A percentile compares a stretch with the other conserved stretches of the same genome.
Evolutionary conservation across 352 stramenopile species (phyloP).

Genomic region (Globisporangium echinulatum): DNA sequence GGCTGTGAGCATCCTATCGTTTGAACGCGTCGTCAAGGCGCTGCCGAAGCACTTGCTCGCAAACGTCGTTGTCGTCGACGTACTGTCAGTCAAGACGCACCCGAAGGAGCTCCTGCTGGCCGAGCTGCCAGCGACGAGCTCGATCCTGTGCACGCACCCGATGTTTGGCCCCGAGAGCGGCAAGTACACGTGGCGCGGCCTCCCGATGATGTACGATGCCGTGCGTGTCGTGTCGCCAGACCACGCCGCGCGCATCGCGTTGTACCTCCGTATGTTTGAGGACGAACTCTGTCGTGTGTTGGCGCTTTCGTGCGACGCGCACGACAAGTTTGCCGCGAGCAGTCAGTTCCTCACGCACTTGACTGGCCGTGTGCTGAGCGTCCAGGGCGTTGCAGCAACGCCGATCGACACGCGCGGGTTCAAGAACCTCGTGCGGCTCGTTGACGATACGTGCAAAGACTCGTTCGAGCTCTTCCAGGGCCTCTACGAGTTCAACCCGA

Average conservation of each 20-base stretch:
- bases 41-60: slow-evolving; percentile 68
- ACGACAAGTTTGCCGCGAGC: slow-evolving; percentile 95
- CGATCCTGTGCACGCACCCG: slow-evolving; percentile 96
- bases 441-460: slow-evolving; percentile 97
- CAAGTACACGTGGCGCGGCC: slow-evolving; percentile 91
- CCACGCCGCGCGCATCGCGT: slow-evolving; percentile 65
- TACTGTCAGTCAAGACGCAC: slow-evolving; percentile 98
- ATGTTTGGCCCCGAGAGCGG: slow-evolving; percentile 98
- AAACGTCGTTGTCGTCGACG: slow-evolving; percentile 94
- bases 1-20: slow-evolving; percentile 77
- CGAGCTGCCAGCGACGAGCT: slow-evolving; percentile 80
- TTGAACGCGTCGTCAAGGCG: slow-evolving; percentile 52
- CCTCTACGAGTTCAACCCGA: slow-evolving; percentile 96
- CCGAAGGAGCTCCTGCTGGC: slow-evolving; percentile 91
- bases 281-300: slow-evolving; percentile 96
- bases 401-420: slow-evolving; percentile 97
- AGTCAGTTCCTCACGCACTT: slow-evolving; percentile 98
- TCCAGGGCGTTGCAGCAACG: slow-evolving; percentile 80
- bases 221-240: slow-evolving; percentile 75
- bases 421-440: slow-evolving; percentile 93
- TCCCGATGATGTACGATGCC: slow-evolving; percentile 96
- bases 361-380: slow-evolving; percentile 93
- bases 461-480: slow-evolving; percentile 98
- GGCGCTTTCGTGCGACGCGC: slow-evolving; percentile 93
- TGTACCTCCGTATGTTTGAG: slow-evolving; percentile 95